Evolutionary conservation across 2,329 filamentous ascomycete genomes (phyloP), one percentile per base, ranked within the genome.

Genomic region (Botryotinia calthae): DNA sequence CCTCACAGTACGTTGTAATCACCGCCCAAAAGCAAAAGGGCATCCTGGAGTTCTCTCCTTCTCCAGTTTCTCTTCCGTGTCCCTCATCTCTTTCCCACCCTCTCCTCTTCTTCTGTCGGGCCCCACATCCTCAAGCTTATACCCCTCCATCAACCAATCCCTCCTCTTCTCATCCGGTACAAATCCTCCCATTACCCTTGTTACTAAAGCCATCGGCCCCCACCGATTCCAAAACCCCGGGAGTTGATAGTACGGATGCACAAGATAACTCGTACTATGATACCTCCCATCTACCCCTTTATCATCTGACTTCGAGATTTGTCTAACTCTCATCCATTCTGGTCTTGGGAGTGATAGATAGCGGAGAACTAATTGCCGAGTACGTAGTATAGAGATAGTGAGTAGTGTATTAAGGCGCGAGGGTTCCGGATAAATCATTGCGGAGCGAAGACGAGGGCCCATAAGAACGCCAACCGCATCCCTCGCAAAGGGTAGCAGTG

Each of bases 181-280:
- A 44, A 82, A 82, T 1, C 83, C 85, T 14, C 86, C 86, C 63
- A 80, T 75, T 12, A 82, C 66, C 78, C 85, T 80, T 31, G 82
- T 79, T 6, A 87, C 73, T 84, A 85, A 85, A 0, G 85, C 89
- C 73, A 81, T 80, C 0, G 86, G 89, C 2, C 87, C 88, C 89
- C 87, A 93, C 73, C 88, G 87, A 77, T 86, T 88, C 87, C 85
- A 88, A 58, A 87, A 80, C 0, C 87, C 91, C 42, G 85, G 85
- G 74, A 86, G 84, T 37, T 87, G 84, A 80, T 93, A 93, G 81
- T 87, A 92, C 3, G 91, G 91, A 64, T 89, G 86, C 18, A 88
- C 87, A 40, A 90, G 85, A 81, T 89, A 92, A 54, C 83, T 76
- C 0, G 82, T 80, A 77, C 82, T 80, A 70, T 85, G 84, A 75